Evolutionary conservation across 1,139 yeast genomes (phyloP), one percentile per base, ranked within the genome.

Genomic region (Pichia sp.): DNA sequence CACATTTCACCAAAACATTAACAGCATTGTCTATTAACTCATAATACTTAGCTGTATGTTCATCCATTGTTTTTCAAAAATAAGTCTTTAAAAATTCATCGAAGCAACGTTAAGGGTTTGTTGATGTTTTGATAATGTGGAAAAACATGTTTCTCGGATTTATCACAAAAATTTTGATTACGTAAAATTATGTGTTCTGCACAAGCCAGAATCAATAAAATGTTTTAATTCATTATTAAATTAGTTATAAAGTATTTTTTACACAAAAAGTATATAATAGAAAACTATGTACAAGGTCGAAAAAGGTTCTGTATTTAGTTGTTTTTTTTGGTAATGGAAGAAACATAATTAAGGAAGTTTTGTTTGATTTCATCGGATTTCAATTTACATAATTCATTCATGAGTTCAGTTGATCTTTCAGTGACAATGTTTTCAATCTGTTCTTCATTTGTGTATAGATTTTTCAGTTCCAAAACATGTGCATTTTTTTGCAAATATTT

Each of bases 391-490:
- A 51, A 46, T 41, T 69, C 70, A 11, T 45, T 47, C 25, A 70
- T 42, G 1, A 67, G 46, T 7, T 57, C 61, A 2, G 50, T 50
- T 15, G 69, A 65, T 42, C 68, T 62, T 3, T 47, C 53, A 38
- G 59, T 61, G 3, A 72, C 51, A 4, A 72, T 71, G 1, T 49
- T 49, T 46, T 72, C 78, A 20, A 72, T 55, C 10, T 52, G 49
- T 24, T 48, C 48, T 45, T 71, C 74, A 47, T 69, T 71, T 14
- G 55, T 49, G 13, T 64, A 57, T 63, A 71, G 66, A 14, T 53
- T 57, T 11, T 49, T 45, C 13, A 71, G 40, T 3, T 50, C 49
- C 15, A 54, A 51, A 31, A 63, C 58, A 16, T 60, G 57, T 4
- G 31, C 39, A 36, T 56, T 62, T 35, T 55, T 57, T 6, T 47